Conservation (phyloP, 805 yeast genomes). For the Saccharomyces kudriavzevii region DNA sequence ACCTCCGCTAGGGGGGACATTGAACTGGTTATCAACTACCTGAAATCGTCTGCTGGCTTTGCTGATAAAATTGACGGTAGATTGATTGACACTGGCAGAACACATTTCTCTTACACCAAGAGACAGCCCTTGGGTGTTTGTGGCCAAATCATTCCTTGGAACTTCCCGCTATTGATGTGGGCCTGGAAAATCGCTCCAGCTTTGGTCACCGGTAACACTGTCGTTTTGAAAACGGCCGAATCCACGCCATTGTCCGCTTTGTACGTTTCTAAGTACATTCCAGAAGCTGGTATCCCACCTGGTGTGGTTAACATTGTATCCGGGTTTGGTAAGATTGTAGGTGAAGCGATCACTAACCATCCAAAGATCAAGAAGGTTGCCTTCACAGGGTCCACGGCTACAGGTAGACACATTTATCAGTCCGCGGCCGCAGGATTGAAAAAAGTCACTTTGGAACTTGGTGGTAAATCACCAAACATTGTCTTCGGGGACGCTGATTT, state of each 20-base stretch:
- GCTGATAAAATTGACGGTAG: slow-evolving; percentile 82
- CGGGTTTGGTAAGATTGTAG: slow-evolving; percentile 81
- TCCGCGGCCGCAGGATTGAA: slow-evolving; percentile 75
- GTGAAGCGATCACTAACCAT: slow-evolving; percentile 71
- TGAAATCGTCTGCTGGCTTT: slow-evolving; percentile 85
- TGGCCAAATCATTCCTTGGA: slow-evolving; percentile 96
- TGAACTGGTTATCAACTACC: slow-evolving; percentile 54
- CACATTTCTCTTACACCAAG: slow-evolving; percentile 69
- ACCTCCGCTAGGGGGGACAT: slow-evolving; percentile 68
- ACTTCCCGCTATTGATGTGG: slow-evolving; percentile 89
- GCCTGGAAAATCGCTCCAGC: slow-evolving; percentile 95
- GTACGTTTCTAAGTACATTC: slow-evolving; percentile 57
- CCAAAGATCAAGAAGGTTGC: slow-evolving; percentile 82
- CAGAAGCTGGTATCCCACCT: slow-evolving; percentile 82
- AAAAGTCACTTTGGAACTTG: slow-evolving; percentile 88
- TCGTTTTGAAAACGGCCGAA: slow-evolving; percentile 86
- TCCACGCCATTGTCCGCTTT: slow-evolving; percentile 86
- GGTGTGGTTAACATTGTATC: slow-evolving; percentile 85
- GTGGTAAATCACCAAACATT: slow-evolving; percentile 93
- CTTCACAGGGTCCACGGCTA: slow-evolving; percentile 90
- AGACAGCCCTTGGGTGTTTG: slow-evolving; percentile 92
- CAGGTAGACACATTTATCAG: slow-evolving; percentile 77
- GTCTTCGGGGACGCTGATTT: slow-evolving; percentile 81
- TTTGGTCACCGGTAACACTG: slow-evolving; percentile 80
- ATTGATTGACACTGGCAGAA: slow-evolving; percentile 62